Base-by-base conservation (phyloP, 306 rosid genomes). In the Prunus campanulata region DNA sequence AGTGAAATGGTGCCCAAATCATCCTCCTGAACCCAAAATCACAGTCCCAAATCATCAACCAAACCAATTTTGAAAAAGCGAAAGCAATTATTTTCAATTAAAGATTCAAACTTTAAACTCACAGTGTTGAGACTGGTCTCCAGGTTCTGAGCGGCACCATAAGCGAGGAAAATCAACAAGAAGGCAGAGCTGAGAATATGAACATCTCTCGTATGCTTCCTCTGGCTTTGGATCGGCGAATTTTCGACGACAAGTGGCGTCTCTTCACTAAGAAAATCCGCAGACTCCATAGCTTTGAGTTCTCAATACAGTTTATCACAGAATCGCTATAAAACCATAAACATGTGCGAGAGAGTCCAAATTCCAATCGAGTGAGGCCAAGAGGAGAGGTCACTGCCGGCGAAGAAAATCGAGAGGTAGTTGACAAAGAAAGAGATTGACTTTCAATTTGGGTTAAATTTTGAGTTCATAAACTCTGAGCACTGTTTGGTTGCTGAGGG, bases 141-240 rank as follows among this genome's bases (percentile, higher is more conserved):
- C 22, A 95, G 77, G 74, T 95, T 95, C 83, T 92, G 98, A 6
- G 91, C 98, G 8, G 98, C 98, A 7, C 98, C 98, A 51, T 87
- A 95, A 35, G 98, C 96, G 3, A 92, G 87, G 65, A 95, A 95
- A 59, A 95, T 81, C 78, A 88, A 81, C 32, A 95, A 84, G 72
- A 92, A 95, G 12, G 97, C 90, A 18, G 77, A 73, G 80, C 97
- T 89, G 65, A 95, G 59, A 52, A 90, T 72, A 54, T 90, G 91
- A 83, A 95, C 85, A 74, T 95, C 97, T 77, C 82, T 83, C 10
- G 89, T 42, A 71, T 81, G 79, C 47, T 80, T 87, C 77, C 50
- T 79, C 0, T 77, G 72, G 6, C 66, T 32, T 63, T 69, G 71
- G 22, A 66, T 30, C 16, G 82, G 76, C 46, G 75, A 76, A 49